Base-by-base conservation (phyloP, 2,329 filamentous ascomycete species). In the Aspergillus latus region DNA sequence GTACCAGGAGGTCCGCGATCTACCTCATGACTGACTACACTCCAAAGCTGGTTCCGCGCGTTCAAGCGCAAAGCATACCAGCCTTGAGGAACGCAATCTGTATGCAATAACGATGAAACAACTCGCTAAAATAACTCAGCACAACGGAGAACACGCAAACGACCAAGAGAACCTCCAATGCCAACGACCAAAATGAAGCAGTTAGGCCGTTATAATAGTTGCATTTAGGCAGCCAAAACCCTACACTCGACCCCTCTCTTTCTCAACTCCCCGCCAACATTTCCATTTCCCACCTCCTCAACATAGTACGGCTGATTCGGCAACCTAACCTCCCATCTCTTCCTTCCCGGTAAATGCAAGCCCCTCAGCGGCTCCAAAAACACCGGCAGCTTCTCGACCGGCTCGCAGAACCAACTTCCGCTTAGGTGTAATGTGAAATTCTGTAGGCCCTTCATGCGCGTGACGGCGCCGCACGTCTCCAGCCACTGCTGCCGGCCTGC, bases 351-450 rank as follows among this genome's bases (percentile, higher is more conserved):
- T 16, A 69, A 49, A 5, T 55, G 59, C 46, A 74, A 26, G 2
- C 62, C 66, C 1, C 64, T 60, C 59, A 75, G 57, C 21, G 72
- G 72, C 54, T 72, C 72, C 13, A 74, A 49, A 56, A 75, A 75
- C 2, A 69, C 57, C 0, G 66, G 68, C 15, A 75, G 56, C 61
- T 68, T 72, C 62, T 72, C 72, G 7, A 69, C 66, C 1, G 67
- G 64, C 57, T 74, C 72, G 32, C 70, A 64, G 59, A 73, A 75
- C 72, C 72, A 74, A 30, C 62, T 71, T 3, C 67, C 68, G 2
- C 63, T 66, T 1, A 74, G 57, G 13, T 69, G 58, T 15, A 74
- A 56, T 6, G 66, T 66, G 45, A 74, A 74, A 2, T 64, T 60
- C 37, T 68, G 65, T 15, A 74, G 59, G 0, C 52, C 49, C 1